Evolutionary conservation across 2,329 filamentous ascomycete species (phyloP), one percentile per base, ranked within the genome.

Genomic region (Fusarium sterilihyphosum): DNA sequence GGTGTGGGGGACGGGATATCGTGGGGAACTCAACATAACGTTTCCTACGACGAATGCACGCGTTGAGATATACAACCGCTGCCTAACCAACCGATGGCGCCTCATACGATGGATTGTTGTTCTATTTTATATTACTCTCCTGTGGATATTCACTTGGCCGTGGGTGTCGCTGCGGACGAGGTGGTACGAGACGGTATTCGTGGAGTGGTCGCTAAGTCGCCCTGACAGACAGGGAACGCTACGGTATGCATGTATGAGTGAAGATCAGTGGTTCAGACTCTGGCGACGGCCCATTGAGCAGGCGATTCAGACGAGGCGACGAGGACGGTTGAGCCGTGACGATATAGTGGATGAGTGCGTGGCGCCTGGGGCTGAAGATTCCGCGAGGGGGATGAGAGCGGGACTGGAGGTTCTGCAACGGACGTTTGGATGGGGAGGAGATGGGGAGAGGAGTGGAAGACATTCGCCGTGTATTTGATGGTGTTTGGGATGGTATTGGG

Each of bases 71-170:
- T 93, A 92, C 83, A 93, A 89, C 61, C 85, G 88, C 9, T 89
- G 88, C 74, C 85, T 83, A 58, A 84, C 90, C 68, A 94, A 94
- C 78, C 82, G 85, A 37, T 93, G 91, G 89, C 89, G 93, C 2
- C 83, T 91, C 52, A 91, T 86, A 2, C 80, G 79, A 12, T 94
- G 91, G 90, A 84, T 94, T 50, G 84, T 87, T 47, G 89, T 89
- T 85, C 50, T 93, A 16, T 93, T 91, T 83, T 90, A 89, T 78
- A 80, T 93, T 11, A 90, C 90, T 0, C 89, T 94, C 68, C 81
- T 93, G 18, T 92, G 92, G 87, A 78, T 95, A 65, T 85, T 95
- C 74, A 85, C 88, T 7, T 95, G 93, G 93, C 93, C 93, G 0
- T 88, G 89, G 65, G 85, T 95, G 18, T 91, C 89, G 82, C 87